phyloP scores from a whole-genome alignment of 495 filamentous ascomycete genomes.

The Aspergillus mulundensis region DNA sequence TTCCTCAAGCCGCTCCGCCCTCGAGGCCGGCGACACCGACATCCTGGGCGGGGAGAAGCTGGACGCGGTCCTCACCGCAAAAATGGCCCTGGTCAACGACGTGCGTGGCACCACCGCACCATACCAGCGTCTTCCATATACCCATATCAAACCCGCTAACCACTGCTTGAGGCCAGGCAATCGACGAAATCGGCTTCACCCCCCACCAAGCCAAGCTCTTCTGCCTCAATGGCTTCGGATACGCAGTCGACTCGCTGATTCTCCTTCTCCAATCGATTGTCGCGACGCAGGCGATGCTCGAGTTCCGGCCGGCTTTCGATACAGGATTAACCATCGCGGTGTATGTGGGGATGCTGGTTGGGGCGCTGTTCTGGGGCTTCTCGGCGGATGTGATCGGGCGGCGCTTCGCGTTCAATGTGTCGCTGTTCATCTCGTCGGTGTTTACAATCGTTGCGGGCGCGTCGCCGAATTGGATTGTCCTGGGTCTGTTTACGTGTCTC shows the following conservation, averaged over 20 bases:
- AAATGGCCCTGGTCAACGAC: constrained; percentile 68
- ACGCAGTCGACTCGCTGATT: constrained; percentile 64
- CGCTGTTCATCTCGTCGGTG: constrained; percentile 43
- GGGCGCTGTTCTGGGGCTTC: constrained; percentile 53
- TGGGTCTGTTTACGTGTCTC: constrained; percentile 45
- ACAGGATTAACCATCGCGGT: constrained; percentile 53
- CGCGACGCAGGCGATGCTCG: constrained; percentile 49
- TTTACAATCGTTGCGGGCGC: constrained; percentile 50
- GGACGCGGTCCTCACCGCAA: constrained; percentile 61
- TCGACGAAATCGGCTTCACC: constrained; percentile 72
- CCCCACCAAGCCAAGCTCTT: constrained; percentile 67
- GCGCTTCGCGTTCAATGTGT: constrained; percentile 50
- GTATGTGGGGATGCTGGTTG: constrained; percentile 51
- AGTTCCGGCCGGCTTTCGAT: constrained; percentile 48
- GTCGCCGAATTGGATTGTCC: constrained; percentile 43
- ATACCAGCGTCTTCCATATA: too few species aligned
- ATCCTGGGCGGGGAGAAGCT: constrained; percentile 45
- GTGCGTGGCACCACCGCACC: too few species aligned
- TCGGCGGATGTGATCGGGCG: constrained; percentile 52
- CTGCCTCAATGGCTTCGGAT: constrained; percentile 63
- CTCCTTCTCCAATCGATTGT: constrained; percentile 66
- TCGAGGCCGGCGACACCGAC: constrained; percentile 44
- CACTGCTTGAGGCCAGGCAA: too few species aligned
- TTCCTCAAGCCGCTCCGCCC: background rate
- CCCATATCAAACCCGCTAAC: too few species aligned